These are phyloP conservation scores for Boletus sensibilis DNA, from an alignment of 768 basidiomycete genomes.

Conservation along the genomic window DNA sequence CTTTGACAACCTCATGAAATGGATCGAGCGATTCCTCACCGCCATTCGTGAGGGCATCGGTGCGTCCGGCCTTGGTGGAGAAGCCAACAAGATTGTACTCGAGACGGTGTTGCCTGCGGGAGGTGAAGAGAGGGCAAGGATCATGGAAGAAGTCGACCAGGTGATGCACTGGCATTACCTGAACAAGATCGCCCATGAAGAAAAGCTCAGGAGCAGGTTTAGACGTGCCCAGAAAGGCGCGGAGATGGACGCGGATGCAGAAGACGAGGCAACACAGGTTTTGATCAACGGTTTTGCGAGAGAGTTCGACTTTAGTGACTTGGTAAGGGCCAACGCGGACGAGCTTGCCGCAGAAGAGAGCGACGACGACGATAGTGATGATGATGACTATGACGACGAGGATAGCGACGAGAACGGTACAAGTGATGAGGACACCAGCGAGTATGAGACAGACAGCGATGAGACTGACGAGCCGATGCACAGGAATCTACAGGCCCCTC, in stretches of 20 bases:
- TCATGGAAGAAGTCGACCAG: constrained; percentile 84
- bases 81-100: constrained; percentile 54
- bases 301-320: constrained; percentile 79
- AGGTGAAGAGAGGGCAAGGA: constrained; percentile 68
- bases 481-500: not conserved
- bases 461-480: constrained; percentile 10
- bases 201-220: constrained; percentile 85
- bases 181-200: constrained; percentile 90
- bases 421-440: constrained; percentile 39
- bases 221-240: constrained; percentile 50
- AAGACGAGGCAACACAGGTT: constrained; percentile 76
- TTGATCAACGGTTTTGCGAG: constrained; percentile 79
- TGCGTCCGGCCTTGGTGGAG: constrained; percentile 18
- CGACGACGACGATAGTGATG: constrained; percentile 46
- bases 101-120: constrained; percentile 88
- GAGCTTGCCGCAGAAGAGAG: constrained; percentile 78
- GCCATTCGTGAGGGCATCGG: constrained; percentile 88
- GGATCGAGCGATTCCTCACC: constrained; percentile 95
- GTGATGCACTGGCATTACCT: constrained; percentile 92
- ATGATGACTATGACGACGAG: constrained; percentile 41
- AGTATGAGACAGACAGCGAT: constrained; percentile 30
- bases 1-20: constrained; percentile 91
- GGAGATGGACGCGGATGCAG: constrained; percentile 56
- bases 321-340: constrained; percentile 73
- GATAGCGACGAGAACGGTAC: constrained; percentile 43